These are phyloP conservation scores for Cucurbita moschata DNA, from an alignment of 306 rosid genomes.

Conservation along the genomic window DNA sequence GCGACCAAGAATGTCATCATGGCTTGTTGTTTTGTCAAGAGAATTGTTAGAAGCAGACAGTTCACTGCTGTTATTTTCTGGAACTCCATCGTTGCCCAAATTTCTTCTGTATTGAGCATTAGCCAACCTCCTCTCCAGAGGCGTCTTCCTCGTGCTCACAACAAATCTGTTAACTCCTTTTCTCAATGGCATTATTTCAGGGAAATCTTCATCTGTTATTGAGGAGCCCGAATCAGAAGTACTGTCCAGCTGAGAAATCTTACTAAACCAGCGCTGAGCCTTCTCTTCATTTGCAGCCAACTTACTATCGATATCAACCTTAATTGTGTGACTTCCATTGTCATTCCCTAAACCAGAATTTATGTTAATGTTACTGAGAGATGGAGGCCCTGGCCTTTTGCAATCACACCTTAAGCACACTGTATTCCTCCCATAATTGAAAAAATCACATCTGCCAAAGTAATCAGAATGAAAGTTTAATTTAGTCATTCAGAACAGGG, in stretches of 20 bases:
- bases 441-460: constrained; percentile 67
- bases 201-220: constrained; percentile 67
- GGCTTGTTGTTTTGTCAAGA: constrained; percentile 10
- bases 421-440: constrained; percentile 60
- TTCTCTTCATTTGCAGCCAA: constrained; percentile 85
- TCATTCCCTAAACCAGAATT: constrained; percentile 21
- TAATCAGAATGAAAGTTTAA: constrained; percentile 8
- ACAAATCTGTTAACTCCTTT: constrained; percentile 92
- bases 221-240: constrained; percentile 40
- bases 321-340: constrained; percentile 19
- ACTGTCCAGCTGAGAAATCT: constrained; percentile 71
- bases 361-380: constrained; percentile 17
- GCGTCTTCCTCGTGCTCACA: constrained; percentile 82
- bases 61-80: constrained; percentile 14
- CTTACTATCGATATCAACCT: constrained; percentile 32
- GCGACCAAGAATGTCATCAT: constrained; percentile 22
- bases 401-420: constrained; percentile 86
- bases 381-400: constrained; percentile 59
- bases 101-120: constrained; percentile 40
- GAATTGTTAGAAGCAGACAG: constrained; percentile 11
- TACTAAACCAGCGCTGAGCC: constrained; percentile 81
- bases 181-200: constrained; percentile 94
- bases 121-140: constrained; percentile 62
- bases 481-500: background rate
- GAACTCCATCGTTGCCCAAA: constrained; percentile 28